Conservation (phyloP, 1,284 basidiomycete genomes). For the Naganishia sp. region DNA sequence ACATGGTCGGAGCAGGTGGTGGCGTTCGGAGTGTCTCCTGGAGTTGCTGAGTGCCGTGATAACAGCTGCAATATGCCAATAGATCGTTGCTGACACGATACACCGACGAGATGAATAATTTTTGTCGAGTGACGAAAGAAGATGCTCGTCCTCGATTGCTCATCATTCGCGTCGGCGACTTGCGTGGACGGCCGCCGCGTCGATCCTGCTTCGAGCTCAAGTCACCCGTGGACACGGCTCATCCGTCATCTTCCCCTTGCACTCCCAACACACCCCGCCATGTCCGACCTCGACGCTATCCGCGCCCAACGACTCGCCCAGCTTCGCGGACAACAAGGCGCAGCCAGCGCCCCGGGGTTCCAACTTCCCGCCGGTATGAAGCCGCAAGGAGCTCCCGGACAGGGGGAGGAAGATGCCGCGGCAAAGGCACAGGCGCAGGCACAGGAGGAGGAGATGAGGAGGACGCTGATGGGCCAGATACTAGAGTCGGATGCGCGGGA, state of each 20-base stretch:
- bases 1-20: constrained; percentile 39
- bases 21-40: background rate
- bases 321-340: constrained; percentile 16
- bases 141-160: constrained; percentile 18
- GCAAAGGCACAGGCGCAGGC: constrained; percentile 34
- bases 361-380: constrained; percentile 51
- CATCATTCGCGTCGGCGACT: background rate
- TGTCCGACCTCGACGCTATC: constrained; percentile 27
- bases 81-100: background rate
- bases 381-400: constrained; percentile 42
- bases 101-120: background rate
- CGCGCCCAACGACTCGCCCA: constrained; percentile 27
- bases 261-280: background rate
- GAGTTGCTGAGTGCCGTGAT: background rate
- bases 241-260: constrained; percentile 3
- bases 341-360: constrained; percentile 34
- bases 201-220: background rate
- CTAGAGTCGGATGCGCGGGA: constrained; percentile 84
- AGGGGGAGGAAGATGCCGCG: constrained; percentile 47
- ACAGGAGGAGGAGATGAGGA: constrained; percentile 64
- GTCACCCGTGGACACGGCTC: background rate
- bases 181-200: too few species aligned
- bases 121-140: constrained; percentile 1
- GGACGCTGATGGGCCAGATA: constrained; percentile 76
- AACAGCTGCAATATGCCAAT: too few species aligned